Conservation (phyloP, 805 yeast genomes). For the Grigorovia jiainica region DNA sequence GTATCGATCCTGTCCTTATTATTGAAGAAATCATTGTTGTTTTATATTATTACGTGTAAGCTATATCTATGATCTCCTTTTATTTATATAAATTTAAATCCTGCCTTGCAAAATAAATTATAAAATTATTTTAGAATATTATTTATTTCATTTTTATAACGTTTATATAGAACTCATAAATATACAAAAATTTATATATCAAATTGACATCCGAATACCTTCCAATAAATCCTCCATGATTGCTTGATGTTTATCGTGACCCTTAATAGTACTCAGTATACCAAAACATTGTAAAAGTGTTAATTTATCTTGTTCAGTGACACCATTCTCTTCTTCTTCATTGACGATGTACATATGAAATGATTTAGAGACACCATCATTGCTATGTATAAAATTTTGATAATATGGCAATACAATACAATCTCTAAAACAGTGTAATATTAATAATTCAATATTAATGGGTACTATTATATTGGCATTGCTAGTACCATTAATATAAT, state of each 20-base stretch:
- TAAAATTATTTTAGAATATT: too few species aligned
- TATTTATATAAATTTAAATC: too few species aligned
- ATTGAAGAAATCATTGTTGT: too few species aligned
- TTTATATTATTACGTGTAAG: too few species aligned
- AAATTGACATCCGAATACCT: slow-evolving; percentile 29
- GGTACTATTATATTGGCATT: background rate
- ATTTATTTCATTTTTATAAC: too few species aligned
- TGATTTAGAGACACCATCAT: slow-evolving; percentile 26
- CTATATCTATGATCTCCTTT: too few species aligned
- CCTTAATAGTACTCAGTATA: slow-evolving; percentile 41
- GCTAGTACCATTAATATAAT: background rate
- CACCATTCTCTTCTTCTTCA: slow-evolving; percentile 33
- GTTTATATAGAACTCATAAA: too few species aligned
- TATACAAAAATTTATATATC: too few species aligned
- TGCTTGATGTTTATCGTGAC: slow-evolving; percentile 46
- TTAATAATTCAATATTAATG: slow-evolving; percentile 30
- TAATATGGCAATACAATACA: slow-evolving; percentile 44
- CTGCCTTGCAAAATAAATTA: too few species aligned
- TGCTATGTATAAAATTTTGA: slow-evolving; percentile 31
- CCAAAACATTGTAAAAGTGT: slow-evolving; percentile 55
- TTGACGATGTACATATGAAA: slow-evolving; percentile 27
- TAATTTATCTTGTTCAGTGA: slow-evolving; percentile 34
- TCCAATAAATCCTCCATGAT: slow-evolving; percentile 45
- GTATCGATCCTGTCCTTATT: too few species aligned
- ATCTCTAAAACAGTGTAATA: slow-evolving; percentile 43